Evolutionary conservation across 2,329 filamentous ascomycete species (phyloP).

Genomic region (Hymenoscyphus fraxineus): DNA sequence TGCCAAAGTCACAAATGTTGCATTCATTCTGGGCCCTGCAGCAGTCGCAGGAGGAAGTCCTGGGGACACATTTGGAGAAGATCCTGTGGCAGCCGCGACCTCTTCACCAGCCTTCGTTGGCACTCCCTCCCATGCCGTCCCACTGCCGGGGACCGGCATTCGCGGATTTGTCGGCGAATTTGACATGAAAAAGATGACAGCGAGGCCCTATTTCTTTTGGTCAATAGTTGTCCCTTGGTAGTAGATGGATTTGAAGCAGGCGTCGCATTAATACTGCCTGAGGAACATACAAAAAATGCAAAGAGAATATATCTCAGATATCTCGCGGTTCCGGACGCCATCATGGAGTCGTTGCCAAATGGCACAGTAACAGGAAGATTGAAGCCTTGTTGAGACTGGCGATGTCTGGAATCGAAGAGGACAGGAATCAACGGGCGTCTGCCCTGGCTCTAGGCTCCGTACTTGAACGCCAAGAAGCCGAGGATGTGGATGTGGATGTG

Average conservation of each 20-base stretch:
- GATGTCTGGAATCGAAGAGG: neutral
- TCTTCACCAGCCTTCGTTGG: slow-evolving; percentile 30
- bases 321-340: slow-evolving; percentile 47
- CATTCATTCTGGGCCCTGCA: slow-evolving; percentile 79
- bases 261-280: neutral
- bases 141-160: slow-evolving; percentile 33
- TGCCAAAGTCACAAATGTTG: slow-evolving; percentile 93
- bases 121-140: slow-evolving; percentile 17
- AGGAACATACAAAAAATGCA: slow-evolving; percentile 70
- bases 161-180: slow-evolving; percentile 47
- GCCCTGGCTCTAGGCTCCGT: neutral
- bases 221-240: neutral
- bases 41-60: slow-evolving; percentile 44
- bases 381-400: neutral
- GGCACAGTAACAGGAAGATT: neutral
- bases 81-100: slow-evolving; percentile 18
- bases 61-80: slow-evolving; percentile 30
- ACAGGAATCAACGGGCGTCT: neutral
- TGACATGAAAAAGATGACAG: slow-evolving; percentile 80
- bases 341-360: slow-evolving; percentile 16
- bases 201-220: slow-evolving; percentile 48
- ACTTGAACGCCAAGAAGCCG: neutral
- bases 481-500: neutral
- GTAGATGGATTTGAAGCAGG: too few species aligned
- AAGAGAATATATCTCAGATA: slow-evolving; percentile 76